Conservation (phyloP, 805 yeast genomes). For the Yamadazyma nakazawae region DNA sequence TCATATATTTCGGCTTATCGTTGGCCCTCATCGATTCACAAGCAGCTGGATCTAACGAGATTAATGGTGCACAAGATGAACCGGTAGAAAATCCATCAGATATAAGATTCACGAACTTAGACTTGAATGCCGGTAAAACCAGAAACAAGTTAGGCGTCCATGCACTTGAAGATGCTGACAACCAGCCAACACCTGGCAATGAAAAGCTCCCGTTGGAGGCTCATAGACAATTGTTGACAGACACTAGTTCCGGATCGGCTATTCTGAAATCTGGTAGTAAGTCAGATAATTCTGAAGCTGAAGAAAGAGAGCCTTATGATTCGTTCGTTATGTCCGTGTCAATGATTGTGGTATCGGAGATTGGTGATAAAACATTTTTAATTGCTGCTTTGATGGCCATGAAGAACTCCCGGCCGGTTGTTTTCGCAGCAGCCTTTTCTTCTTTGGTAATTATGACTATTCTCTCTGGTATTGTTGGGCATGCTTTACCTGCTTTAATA, state of each 20-base stretch:
- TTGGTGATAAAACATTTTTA: conserved; percentile 95
- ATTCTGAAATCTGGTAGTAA: conserved; percentile 7
- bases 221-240: conserved; percentile 1
- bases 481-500: conserved; percentile 78
- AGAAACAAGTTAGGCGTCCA: conserved; percentile 20
- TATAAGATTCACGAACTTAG: conserved; percentile 14
- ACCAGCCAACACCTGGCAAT: conserved; percentile 25
- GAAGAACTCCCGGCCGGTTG: conserved; percentile 80
- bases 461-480: conserved; percentile 87
- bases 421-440: conserved; percentile 83
- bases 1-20: not conserved
- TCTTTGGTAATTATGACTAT: conserved; percentile 90
- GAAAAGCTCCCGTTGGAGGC: conserved; percentile 22
- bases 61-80: not conserved
- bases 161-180: conserved; percentile 22
- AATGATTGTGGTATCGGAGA: conserved; percentile 93
- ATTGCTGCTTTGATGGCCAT: conserved; percentile 98
- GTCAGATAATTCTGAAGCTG: conserved; percentile 10
- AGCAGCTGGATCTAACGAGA: not conserved
- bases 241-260: not conserved
- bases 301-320: conserved; percentile 25
- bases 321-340: conserved; percentile 78
- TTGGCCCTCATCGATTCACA: not conserved
- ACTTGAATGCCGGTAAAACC: conserved; percentile 12
- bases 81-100: conserved; percentile 9